phyloP scores from a whole-genome alignment of 331 rosid genomes.

The Acacia concinna region DNA sequence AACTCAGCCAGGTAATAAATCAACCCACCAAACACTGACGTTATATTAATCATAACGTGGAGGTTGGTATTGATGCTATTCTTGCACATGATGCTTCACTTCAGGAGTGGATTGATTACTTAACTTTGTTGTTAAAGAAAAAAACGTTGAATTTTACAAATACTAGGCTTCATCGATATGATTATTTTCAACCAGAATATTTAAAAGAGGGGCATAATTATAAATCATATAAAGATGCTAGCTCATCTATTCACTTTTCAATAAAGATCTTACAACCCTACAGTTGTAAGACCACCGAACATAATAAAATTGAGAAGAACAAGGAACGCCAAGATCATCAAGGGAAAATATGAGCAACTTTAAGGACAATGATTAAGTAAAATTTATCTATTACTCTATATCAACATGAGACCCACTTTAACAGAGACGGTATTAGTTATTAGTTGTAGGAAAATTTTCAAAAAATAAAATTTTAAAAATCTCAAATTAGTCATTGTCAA shows the following conservation, averaged over 20 bases:
- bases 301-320: neutral
- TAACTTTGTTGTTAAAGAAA: neutral
- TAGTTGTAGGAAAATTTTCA: no score
- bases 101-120: neutral
- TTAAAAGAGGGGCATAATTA: neutral
- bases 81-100: neutral
- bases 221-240: neutral
- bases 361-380: neutral
- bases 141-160: neutral
- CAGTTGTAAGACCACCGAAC: neutral
- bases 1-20: neutral
- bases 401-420: no score
- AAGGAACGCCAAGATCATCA: neutral
- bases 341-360: neutral
- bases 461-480: no score
- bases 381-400: neutral
- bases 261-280: neutral
- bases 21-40: conserved; percentile 4
- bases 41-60: neutral
- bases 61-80: neutral
- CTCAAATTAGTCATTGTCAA: no score
- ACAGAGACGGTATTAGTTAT: no score
- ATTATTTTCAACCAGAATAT: neutral
- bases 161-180: no score
- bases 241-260: neutral